A percentile compares a stretch with the other conserved stretches of the same genome.
These are phyloP conservation scores for Mortierella sp. DNA, from an alignment of 371 early-diverging fungal species.

Conservation along the genomic window DNA sequence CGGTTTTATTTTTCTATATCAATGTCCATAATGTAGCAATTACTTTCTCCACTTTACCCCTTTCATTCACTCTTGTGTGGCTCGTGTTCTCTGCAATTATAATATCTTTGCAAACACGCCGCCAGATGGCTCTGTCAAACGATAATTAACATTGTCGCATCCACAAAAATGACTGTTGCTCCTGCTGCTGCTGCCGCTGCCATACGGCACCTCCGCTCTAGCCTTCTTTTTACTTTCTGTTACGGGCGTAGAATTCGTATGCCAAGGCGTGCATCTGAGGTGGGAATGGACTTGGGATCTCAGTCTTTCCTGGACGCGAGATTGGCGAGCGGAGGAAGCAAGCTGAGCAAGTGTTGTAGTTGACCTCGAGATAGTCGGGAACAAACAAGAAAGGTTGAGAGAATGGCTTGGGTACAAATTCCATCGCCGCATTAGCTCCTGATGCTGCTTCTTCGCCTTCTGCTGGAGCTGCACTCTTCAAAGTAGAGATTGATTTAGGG, in stretches of 20 bases:
- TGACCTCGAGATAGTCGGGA: constrained; percentile 97
- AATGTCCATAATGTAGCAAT: constrained; percentile 11
- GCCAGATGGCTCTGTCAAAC: background rate
- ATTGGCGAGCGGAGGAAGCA: constrained; percentile 92
- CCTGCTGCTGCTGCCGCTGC: too few relatives aligned
- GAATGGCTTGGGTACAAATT: constrained; percentile 82
- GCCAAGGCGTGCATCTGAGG: constrained; percentile 92
- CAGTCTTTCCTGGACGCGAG: constrained; percentile 86
- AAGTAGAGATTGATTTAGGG: constrained; percentile 81
- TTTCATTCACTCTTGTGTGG: background rate
- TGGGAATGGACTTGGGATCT: constrained; percentile 95
- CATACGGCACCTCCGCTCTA: background rate
- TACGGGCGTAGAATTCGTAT: constrained; percentile 89
- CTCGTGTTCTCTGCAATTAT: background rate
- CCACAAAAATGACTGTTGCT: background rate
- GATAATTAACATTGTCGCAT: background rate
- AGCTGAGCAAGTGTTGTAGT: constrained; percentile 92
- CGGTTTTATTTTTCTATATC: constrained; percentile 6
- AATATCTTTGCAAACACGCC: background rate
- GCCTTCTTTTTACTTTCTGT: constrained; percentile 38
- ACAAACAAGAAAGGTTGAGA: constrained; percentile 97
- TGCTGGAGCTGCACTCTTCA: constrained; percentile 60
- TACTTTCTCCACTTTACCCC: background rate
- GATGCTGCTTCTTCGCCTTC: constrained; percentile 58
- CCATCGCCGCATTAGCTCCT: constrained; percentile 63